Evolutionary conservation across 2,329 filamentous ascomycete genomes (phyloP).

Genomic region (Arthrobotrys musiformis): DNA sequence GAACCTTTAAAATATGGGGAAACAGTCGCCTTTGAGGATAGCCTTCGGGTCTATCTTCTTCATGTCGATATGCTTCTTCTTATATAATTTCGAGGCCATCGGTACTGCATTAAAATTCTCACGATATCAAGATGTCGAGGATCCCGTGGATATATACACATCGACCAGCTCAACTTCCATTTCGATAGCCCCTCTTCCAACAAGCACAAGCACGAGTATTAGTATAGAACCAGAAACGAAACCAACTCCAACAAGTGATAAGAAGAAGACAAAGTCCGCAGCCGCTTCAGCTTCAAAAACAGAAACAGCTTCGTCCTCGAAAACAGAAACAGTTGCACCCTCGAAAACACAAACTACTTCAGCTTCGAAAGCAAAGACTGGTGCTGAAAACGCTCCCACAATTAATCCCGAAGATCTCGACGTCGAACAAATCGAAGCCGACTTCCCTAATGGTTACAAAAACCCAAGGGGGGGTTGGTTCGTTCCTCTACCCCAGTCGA

Average conservation of each 20-base stretch:
- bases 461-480: slow-evolving; percentile 39
- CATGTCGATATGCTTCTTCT: slow-evolving; percentile 20
- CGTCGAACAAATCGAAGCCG: slow-evolving; percentile 49
- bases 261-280: not conserved
- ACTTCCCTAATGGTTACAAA: slow-evolving; percentile 38
- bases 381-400: not conserved
- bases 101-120: not conserved
- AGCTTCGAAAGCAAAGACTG: too few species aligned
- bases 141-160: not conserved
- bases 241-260: not conserved
- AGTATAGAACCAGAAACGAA: not conserved
- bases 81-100: slow-evolving; percentile 24
- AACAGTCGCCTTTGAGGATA: slow-evolving; percentile 22
- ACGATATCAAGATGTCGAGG: not conserved
- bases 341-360: too few species aligned
- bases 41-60: slow-evolving; percentile 33
- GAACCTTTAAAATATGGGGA: not conserved
- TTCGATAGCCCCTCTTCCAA: not conserved
- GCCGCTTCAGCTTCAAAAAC: too few species aligned
- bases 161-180: not conserved
- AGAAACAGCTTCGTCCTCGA: too few species aligned
- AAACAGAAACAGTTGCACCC: too few species aligned
- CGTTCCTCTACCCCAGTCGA: not conserved
- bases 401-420: slow-evolving; percentile 28
- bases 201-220: not conserved